These are phyloP conservation scores for Salix arbutifolia DNA, from an alignment of 345 rosid species.

Conservation along the genomic window DNA sequence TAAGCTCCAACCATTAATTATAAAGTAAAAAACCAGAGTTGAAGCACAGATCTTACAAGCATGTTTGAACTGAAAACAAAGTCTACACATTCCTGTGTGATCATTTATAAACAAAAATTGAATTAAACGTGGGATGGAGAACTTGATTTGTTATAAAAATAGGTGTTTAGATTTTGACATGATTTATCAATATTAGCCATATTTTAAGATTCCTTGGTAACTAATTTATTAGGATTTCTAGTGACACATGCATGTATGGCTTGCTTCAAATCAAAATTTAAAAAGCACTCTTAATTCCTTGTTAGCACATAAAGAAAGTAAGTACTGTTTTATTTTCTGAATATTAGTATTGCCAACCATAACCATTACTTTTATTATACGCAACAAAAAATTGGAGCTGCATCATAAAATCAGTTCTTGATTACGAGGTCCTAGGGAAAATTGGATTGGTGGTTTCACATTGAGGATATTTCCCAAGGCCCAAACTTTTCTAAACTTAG, in stretches of 20 bases:
- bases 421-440: no score
- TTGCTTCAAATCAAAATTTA: not conserved
- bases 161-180: not conserved
- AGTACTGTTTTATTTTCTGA: no score
- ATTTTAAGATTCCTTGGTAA: not conserved
- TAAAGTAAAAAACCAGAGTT: not conserved
- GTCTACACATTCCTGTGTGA: not conserved
- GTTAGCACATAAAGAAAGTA: no score
- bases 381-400: no score
- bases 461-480: no score
- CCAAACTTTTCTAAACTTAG: no score
- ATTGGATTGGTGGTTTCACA: no score
- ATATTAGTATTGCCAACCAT: no score
- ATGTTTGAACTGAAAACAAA: not conserved
- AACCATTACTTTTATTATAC: no score
- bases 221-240: not conserved
- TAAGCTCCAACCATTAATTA: slow-evolving; percentile 18
- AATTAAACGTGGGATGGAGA: not conserved
- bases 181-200: not conserved
- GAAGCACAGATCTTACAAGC: not conserved
- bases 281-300: not conserved
- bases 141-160: not conserved
- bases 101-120: not conserved
- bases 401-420: no score
- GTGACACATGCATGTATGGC: not conserved